Evolutionary conservation across 1,139 yeast species (phyloP), one percentile per base, ranked within the genome.

Genomic region (Saccharomyces hybrid): DNA sequence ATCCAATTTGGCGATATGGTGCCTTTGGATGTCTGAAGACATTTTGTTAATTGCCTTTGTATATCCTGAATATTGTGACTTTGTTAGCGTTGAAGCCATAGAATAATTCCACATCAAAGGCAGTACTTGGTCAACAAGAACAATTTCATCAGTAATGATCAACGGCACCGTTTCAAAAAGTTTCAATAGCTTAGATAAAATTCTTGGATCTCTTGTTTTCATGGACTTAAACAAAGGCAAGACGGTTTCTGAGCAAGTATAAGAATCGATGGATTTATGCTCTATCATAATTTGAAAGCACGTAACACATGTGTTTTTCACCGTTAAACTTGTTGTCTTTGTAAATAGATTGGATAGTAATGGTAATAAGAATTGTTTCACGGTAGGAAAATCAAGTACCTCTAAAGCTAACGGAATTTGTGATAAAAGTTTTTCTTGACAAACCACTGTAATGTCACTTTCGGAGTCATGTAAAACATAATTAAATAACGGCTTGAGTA

Each of bases 251-350:
- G 77, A 77, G 28, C 90, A 81, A 4, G 88, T 81, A 52, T 81
- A 78, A 61, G 82, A 84, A 64, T 93, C 96, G 51, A 91, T 76
- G 2, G 82, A 79, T 59, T 81, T 82, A 29, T 72, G 73, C 13
- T 77, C 78, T 13, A 88, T 78, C 64, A 90, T 73, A 50, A 73
- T 71, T 26, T 79, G 78, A 62, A 93, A 84, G 0, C 88, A 77
- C 29, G 76, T 73, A n/a, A 90, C 76, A 2, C 96, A 81, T 13
- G 83, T 77, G 34, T 85, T 74, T 63, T 93, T 90, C 31, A 91
- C 87, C 3, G 88, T 82, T 46, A 90, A 73, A 46, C 93, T 81
- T 0, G 95, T 87, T 0, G 98, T 91, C 48, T 89, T 86, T 46
- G 88, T 81, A 70, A 90, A 91, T 2, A 88, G 80, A 47, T 78